Percentiles rank a stretch among this genome's conserved stretches.
Evolutionary conservation across 1,284 basidiomycete species (phyloP).

Genomic region (Malassezia yamatoensis): DNA sequence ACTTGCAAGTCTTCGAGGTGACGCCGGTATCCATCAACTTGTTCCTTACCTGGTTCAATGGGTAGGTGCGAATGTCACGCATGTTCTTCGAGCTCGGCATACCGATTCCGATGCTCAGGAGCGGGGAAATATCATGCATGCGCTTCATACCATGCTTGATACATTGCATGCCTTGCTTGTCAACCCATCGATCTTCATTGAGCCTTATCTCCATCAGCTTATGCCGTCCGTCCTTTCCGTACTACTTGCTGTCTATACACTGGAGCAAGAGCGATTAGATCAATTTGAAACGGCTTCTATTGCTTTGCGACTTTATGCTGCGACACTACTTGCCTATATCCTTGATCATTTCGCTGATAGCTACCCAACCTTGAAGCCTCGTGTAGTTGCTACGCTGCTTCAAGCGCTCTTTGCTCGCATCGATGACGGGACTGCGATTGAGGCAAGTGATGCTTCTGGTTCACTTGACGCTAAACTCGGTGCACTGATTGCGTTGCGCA

Average conservation of each 20-base stretch:
- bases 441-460: slow-evolving; percentile 20
- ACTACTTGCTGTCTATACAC: slow-evolving; percentile 70
- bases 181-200: slow-evolving; percentile 79
- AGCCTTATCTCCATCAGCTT: slow-evolving; percentile 93
- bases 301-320: slow-evolving; percentile 29
- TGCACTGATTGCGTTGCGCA: slow-evolving; percentile 35
- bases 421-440: slow-evolving; percentile 13
- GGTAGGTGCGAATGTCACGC: slow-evolving; percentile 63
- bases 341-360: slow-evolving; percentile 55
- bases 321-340: slow-evolving; percentile 67
- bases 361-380: slow-evolving; percentile 72
- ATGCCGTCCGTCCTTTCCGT: slow-evolving; percentile 83
- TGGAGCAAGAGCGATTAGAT: slow-evolving; percentile 26
- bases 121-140: slow-evolving; percentile 10
- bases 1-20: slow-evolving; percentile 72
- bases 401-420: slow-evolving; percentile 63
- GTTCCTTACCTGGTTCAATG: slow-evolving; percentile 89
- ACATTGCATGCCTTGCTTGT: slow-evolving; percentile 36
- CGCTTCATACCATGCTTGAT: slow-evolving; percentile 34
- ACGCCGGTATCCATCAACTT: slow-evolving; percentile 86
- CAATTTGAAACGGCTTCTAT: slow-evolving; percentile 19
- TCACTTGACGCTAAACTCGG: slow-evolving; percentile 34
- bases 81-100: slow-evolving; percentile 7
- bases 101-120: not conserved
- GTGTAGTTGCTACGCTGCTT: slow-evolving; percentile 83